Base-by-base conservation (phyloP, 345 rosid genomes). In the Corchorus capsularis region DNA sequence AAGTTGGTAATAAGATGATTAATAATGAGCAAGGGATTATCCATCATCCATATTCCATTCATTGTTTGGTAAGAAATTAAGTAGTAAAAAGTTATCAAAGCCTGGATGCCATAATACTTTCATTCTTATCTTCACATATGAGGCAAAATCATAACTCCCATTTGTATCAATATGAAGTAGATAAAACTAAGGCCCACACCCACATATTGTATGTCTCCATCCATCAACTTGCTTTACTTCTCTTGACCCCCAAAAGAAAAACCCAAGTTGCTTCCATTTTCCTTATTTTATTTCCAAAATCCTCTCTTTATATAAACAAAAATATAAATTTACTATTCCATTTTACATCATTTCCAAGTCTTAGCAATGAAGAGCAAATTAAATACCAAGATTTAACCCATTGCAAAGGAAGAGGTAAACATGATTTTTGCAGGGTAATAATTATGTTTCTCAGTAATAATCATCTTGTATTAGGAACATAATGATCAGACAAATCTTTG, bases 111-210 rank as follows among this genome's bases (percentile, higher is more conserved):
- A 71, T 2, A 39, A 71, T 47, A 54, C n/a, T 54, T 63, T 22
- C 17, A 39, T 77, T 76, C 82, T 76, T 73, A 78, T 82, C 83
- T 75, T 75, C 53, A 52, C 34, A 35, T 69, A 37, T 47, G 54
- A 63, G 27, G 72, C 60, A 80, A 80, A 77, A 80, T 80, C 79
- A 78, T 73, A 55, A 20, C 81, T 53, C 75, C 67, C 81, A 78
- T 72, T 69, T 78, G 79, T 41, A 71, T 56, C 3, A 52, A 73
- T 52, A n/a, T 3, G 43, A 63, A 81, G 52, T 41, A 63, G 83
- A 79, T 78, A 74, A 86, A 14, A 12, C 55, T 22, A 10, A 68
- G 87, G 82, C 79, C 89, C 83, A 82, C 86, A 74, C 1, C 62
- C 78, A 63, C 81, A 52, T 35, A 54, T 62, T 74, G 59, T 39